A percentile compares a stretch with the other conserved stretches of the same genome.
These are phyloP conservation scores for Tolypocladium endophyticum DNA, from an alignment of 2,329 filamentous ascomycete species.

Conservation along the genomic window DNA sequence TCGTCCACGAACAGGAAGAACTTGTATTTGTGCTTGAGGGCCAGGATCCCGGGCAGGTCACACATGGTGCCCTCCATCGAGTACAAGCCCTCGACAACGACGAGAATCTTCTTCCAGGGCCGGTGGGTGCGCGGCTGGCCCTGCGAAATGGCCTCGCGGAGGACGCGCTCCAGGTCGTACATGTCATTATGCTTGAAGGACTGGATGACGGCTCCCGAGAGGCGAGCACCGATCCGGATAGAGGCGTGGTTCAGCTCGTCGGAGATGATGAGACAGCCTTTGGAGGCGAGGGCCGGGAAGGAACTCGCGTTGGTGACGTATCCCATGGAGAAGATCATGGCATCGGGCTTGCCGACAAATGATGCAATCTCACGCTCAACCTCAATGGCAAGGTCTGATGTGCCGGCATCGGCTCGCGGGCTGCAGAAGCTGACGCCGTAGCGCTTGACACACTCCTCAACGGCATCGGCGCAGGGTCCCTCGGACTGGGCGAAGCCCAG, in stretches of 20 bases:
- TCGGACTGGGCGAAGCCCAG: constrained; percentile 97
- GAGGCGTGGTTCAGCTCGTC: constrained; percentile 98
- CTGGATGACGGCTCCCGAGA: constrained; percentile 88
- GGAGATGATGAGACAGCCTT: constrained; percentile 88
- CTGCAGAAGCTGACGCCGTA: constrained; percentile 79
- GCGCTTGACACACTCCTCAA: constrained; percentile 74
- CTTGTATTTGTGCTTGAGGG: constrained; percentile 91
- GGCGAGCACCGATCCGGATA: constrained; percentile 86
- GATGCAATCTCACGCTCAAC: constrained; percentile 81
- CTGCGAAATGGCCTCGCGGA: constrained; percentile 89
- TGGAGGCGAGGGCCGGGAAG: constrained; percentile 85
- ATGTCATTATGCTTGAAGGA: constrained; percentile 99
- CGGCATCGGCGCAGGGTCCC: constrained; percentile 87
- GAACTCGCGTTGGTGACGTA: constrained; percentile 92
- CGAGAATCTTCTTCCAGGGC: constrained; percentile 97
- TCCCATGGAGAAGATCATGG: constrained; percentile 98
- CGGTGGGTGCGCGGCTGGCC: constrained; percentile 96
- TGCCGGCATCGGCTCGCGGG: constrained; percentile 74
- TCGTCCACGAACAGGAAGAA: constrained; percentile 94
- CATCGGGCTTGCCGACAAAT: constrained; percentile 88
- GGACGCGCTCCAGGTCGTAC: constrained; percentile 69
- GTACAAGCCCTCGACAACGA: constrained; percentile 93
- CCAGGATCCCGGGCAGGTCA: constrained; percentile 82
- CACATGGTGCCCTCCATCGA: constrained; percentile 99
- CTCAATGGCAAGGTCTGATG: constrained; percentile 76